A percentile compares a stretch with the other conserved stretches of the same genome.
Evolutionary conservation across 2,329 filamentous ascomycete genomes (phyloP).

Genomic region (Diplocarpon mali): DNA sequence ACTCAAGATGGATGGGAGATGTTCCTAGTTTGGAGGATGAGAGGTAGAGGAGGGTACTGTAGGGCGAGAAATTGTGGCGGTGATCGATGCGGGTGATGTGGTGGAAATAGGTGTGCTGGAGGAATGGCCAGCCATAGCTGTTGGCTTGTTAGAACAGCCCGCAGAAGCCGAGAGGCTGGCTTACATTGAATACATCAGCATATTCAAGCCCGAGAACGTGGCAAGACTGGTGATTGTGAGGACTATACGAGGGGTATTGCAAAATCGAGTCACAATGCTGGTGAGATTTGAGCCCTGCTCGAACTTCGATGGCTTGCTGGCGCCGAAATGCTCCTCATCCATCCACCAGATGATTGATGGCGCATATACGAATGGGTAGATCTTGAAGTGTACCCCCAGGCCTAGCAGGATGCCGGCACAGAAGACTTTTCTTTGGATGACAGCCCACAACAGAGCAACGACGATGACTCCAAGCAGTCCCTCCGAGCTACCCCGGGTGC

Average conservation of each 20-base stretch:
- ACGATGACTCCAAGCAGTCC: constrained; percentile 80
- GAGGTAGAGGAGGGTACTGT: constrained; percentile 85
- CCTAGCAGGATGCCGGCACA: constrained; percentile 70
- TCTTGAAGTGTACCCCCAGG: constrained; percentile 89
- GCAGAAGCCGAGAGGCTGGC: constrained; percentile 19
- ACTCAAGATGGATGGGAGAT: constrained; percentile 46
- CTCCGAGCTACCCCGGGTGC: constrained; percentile 87
- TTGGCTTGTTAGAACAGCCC: not conserved
- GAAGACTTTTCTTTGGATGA: constrained; percentile 47
- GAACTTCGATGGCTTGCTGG: constrained; percentile 11
- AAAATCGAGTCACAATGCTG: constrained; percentile 31
- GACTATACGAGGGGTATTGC: constrained; percentile 42
- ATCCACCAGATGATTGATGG: constrained; percentile 73
- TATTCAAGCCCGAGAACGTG: constrained; percentile 66
- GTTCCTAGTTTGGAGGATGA: constrained; percentile 49
- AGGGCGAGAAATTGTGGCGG: constrained; percentile 95
- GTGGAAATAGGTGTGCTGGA: constrained; percentile 86
- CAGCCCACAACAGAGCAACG: constrained; percentile 73
- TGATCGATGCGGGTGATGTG: constrained; percentile 91
- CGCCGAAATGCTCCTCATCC: constrained; percentile 40
- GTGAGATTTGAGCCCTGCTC: constrained; percentile 20
- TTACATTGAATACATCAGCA: constrained; percentile 66
- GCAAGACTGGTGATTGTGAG: constrained; percentile 54
- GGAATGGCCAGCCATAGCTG: constrained; percentile 69
- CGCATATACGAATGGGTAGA: constrained; percentile 96